Conservation (phyloP, 257 asterid species). For the Parsonsia alboflavescens region DNA sequence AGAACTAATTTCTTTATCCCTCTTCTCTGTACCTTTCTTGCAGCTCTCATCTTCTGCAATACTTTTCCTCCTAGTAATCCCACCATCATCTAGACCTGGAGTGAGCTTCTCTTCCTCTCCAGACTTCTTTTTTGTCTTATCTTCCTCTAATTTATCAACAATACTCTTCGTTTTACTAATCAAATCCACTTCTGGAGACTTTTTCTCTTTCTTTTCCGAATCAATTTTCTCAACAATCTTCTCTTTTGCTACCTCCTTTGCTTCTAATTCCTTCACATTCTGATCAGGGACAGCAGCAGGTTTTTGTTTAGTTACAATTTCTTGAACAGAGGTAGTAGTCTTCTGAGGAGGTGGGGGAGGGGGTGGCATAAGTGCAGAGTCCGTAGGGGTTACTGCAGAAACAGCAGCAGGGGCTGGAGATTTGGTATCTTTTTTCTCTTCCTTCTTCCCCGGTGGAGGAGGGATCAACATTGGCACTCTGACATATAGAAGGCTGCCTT, state of each 20-base stretch:
- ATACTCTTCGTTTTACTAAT: neutral
- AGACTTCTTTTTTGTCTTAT: neutral
- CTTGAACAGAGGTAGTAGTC: neutral
- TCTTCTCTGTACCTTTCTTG: conserved; percentile 2
- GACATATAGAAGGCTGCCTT: conserved; percentile 41
- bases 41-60: neutral
- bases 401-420: conserved; percentile 19
- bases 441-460: conserved; percentile 27
- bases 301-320: conserved; percentile 9
- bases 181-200: neutral
- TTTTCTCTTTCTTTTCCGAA: neutral
- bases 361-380: neutral
- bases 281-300: neutral
- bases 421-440: conserved; percentile 16
- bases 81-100: neutral
- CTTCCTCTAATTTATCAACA: neutral
- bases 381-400: conserved; percentile 7
- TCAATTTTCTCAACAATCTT: neutral
- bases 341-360: conserved; percentile 3
- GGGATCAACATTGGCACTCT: conserved; percentile 45
- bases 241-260: conserved; percentile 3
- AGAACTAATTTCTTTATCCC: neutral
- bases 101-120: neutral
- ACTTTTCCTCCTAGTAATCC: neutral
- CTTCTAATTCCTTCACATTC: conserved; percentile 10